A percentile compares a stretch with the other conserved stretches of the same genome.
These are phyloP conservation scores for Termitomyces sp. DNA, from an alignment of 768 basidiomycete genomes.

Conservation along the genomic window DNA sequence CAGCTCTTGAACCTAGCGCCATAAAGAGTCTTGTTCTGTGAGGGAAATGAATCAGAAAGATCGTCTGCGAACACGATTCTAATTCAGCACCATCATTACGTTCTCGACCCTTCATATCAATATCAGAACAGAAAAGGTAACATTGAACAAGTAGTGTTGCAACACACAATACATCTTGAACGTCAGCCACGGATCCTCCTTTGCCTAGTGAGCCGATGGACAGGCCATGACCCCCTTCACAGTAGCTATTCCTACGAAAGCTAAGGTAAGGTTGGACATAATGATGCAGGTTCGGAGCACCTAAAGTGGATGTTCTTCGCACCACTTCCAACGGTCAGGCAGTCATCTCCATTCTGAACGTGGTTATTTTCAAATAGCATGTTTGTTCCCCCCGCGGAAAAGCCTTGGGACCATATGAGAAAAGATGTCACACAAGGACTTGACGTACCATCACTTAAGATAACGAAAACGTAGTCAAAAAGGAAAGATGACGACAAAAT, in stretches of 20 bases:
- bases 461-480: neutral
- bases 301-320: slow-evolving; percentile 50
- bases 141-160: neutral
- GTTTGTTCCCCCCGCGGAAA: slow-evolving; percentile 52
- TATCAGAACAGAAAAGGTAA: neutral
- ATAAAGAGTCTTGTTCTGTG: slow-evolving; percentile 45
- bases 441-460: slow-evolving; percentile 30
- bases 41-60: neutral
- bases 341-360: slow-evolving; percentile 59
- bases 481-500: neutral
- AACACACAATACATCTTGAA: slow-evolving; percentile 53
- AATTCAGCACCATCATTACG: slow-evolving; percentile 31
- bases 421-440: neutral
- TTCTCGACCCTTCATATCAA: slow-evolving; percentile 34
- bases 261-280: neutral
- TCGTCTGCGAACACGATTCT: neutral
- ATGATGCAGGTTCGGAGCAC: slow-evolving; percentile 13
- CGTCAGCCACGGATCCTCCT: slow-evolving; percentile 42
- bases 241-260: slow-evolving; percentile 38
- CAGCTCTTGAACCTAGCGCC: slow-evolving; percentile 67
- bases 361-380: slow-evolving; percentile 55
- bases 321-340: slow-evolving; percentile 51
- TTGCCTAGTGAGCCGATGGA: slow-evolving; percentile 51
- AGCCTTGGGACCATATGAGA: slow-evolving; percentile 22
- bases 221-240: slow-evolving; percentile 55